Evolutionary conservation across 2,329 filamentous ascomycete genomes (phyloP), one percentile per base, ranked within the genome.

Genomic region (Apiospora sp.): DNA sequence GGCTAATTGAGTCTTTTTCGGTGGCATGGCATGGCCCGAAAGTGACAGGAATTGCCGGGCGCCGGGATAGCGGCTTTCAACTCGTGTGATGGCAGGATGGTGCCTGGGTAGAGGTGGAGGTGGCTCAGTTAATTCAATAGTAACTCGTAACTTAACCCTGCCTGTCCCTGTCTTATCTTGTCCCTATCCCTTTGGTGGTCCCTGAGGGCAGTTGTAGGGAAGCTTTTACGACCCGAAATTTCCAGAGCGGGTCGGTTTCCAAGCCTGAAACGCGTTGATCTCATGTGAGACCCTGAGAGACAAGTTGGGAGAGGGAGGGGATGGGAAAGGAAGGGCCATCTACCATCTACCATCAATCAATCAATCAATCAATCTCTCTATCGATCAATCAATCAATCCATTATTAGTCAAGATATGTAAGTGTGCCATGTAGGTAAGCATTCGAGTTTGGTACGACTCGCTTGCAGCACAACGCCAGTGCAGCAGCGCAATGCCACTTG

Each of bases 281-380:
- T 41, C 58, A 64, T 64, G 58, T 64, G 58, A 64, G 58, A 64
- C 58, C 58, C 30, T 41, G 58, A 64, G 58, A 58, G 51, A 41
- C 58, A 64, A 37, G 22, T 64, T 64, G 58, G 54, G 54, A 37
- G 19, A 64, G 14, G 19, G 19, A 48, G 46, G 22, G 46, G 46
- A 22, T 22, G 46, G 22, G 22, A n/a, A 7, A 48, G 46, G 8
- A 22, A 48, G 10, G 22, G 46, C 46, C 27, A 58, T 19, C 54
- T 61, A 6, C 30, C 54, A 61, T n/a, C n/a, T n/a, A n/a, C n/a
- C n/a, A n/a, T n/a, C n/a, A n/a, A n/a, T 30, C 27, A 30, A 30
- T 61, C 30, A 13, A 44, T 44, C 43, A 44, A 44, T 44, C 43
- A 4, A 44, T 14, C 3, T 14, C 8, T 44, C 14, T 14, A 44